Conservation (phyloP, 2,329 filamentous ascomycete genomes). For the Hypoxylon sp. region DNA sequence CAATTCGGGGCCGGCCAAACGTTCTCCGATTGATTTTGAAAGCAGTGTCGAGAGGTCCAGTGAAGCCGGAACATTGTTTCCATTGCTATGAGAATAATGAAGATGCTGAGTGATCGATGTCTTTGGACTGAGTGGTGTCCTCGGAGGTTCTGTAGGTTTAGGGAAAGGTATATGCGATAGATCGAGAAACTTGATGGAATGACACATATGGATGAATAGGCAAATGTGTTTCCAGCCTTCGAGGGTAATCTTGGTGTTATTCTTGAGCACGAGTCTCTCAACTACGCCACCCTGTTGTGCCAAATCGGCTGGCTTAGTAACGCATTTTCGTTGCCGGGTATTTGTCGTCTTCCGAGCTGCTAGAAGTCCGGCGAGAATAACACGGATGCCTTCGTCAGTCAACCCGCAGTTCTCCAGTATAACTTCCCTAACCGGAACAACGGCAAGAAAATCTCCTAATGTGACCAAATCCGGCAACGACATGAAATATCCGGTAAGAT, state of each 20-base stretch:
- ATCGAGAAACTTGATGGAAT: constrained; percentile 87
- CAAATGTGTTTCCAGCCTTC: constrained; percentile 95
- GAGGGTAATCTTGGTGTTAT: constrained; percentile 90
- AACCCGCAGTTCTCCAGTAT: constrained; percentile 90
- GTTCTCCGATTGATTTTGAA: constrained; percentile 80
- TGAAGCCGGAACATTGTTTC: constrained; percentile 52
- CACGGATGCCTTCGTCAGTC: constrained; percentile 87
- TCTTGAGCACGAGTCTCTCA: constrained; percentile 89
- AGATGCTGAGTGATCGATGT: constrained; percentile 46
- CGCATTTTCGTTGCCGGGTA: constrained; percentile 65
- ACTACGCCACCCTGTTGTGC: constrained; percentile 78
- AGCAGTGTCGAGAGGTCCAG: constrained; percentile 76
- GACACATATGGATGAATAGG: constrained; percentile 91
- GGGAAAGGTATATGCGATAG: constrained; percentile 89
- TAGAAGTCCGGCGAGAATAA: constrained; percentile 87
- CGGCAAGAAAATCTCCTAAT: constrained; percentile 91
- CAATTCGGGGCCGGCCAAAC: constrained; percentile 80
- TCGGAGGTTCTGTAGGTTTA: constrained; percentile 43
- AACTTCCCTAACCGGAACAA: constrained; percentile 90
- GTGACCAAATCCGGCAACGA: constrained; percentile 88
- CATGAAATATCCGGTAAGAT: constrained; percentile 87
- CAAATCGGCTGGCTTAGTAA: constrained; percentile 56
- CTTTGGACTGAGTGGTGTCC: constrained; percentile 46
- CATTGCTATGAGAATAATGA: constrained; percentile 53
- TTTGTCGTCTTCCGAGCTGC: constrained; percentile 80